phyloP scores from a whole-genome alignment of 192 early-diverging fungal species.

The Ambispora gerdemannii region DNA sequence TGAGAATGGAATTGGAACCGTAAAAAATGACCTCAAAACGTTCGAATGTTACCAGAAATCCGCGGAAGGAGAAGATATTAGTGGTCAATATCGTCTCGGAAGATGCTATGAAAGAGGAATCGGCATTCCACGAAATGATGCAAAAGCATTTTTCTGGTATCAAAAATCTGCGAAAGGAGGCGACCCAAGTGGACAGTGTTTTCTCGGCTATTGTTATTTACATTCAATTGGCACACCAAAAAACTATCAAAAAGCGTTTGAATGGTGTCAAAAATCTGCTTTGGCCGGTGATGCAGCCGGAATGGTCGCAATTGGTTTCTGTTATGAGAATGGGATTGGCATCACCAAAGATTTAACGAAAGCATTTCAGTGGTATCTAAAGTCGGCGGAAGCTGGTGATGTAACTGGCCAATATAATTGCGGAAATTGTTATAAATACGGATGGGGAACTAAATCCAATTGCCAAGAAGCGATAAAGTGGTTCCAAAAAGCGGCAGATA shows the following conservation, averaged over 20 bases:
- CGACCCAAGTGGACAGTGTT: conserved; percentile 52
- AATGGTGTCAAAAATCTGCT: conserved; percentile 56
- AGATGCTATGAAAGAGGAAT: conserved; percentile 70
- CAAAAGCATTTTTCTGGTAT: conserved; percentile 62
- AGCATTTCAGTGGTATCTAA: conserved; percentile 63
- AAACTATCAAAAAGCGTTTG: conserved; percentile 48
- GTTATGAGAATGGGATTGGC: conserved; percentile 76
- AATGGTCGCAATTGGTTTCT: conserved; percentile 64
- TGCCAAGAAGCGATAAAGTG: neutral
- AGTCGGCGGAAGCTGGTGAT: conserved; percentile 53
- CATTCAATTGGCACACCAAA: conserved; percentile 67
- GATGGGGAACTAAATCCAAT: neutral
- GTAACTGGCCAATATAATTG: conserved; percentile 55
- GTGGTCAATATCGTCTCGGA: conserved; percentile 56
- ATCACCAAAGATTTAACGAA: conserved; percentile 57
- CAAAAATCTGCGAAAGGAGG: conserved; percentile 52
- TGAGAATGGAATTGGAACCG: neutral
- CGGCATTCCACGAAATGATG: conserved; percentile 51
- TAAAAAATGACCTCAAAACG: conserved; percentile 47
- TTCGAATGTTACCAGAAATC: conserved; percentile 60
- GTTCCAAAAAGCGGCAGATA: conserved; percentile 11
- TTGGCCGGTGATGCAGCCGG: neutral
- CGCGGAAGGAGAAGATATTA: conserved; percentile 57
- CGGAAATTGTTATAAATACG: conserved; percentile 52
- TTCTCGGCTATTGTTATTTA: conserved; percentile 64